Conservation (phyloP, 257 asterid species). For the Solanum peruvianum region DNA sequence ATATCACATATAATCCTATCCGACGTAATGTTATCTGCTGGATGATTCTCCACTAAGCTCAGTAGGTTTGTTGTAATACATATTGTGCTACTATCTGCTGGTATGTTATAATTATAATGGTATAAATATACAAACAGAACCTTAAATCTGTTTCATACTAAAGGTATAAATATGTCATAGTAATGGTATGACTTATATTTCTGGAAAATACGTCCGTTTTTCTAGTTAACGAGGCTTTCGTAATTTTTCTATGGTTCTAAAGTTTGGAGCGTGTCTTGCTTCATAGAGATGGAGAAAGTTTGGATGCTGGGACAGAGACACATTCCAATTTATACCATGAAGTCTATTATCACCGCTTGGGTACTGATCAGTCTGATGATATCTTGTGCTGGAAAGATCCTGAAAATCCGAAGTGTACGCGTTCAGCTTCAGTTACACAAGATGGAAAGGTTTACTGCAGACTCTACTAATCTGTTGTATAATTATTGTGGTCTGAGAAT, state of each 20-base stretch:
- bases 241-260: background rate
- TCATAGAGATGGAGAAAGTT: conserved; percentile 57
- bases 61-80: background rate
- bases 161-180: background rate
- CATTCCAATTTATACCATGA: conserved; percentile 67
- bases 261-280: conserved; percentile 5
- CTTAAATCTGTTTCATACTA: background rate
- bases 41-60: background rate
- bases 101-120: background rate
- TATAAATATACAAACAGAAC: background rate
- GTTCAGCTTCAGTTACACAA: conserved; percentile 60
- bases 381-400: conserved; percentile 82
- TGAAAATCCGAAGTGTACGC: conserved; percentile 71
- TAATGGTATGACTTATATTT: background rate
- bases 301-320: conserved; percentile 95
- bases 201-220: background rate
- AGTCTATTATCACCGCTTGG: conserved; percentile 81
- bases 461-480: background rate
- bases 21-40: background rate
- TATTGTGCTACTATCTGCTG: background rate
- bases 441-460: conserved; percentile 65
- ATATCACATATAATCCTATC: background rate
- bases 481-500: background rate
- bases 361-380: conserved; percentile 88
- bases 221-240: background rate